Evolutionary conservation across 441 rosid species (phyloP).

Genomic region (Aquilaria agallochum): DNA sequence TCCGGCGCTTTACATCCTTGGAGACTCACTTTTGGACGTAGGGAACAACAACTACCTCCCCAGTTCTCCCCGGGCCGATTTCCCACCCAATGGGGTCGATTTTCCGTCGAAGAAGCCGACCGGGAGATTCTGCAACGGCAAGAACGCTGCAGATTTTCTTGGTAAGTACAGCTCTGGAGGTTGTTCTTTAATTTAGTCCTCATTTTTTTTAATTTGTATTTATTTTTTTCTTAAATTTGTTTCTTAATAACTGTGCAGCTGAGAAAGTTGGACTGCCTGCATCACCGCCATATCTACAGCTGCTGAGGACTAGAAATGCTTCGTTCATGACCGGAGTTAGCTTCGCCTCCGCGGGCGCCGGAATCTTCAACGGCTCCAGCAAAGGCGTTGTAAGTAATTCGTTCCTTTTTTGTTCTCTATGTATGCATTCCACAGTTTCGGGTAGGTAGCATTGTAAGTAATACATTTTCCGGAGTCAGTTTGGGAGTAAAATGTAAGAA

Average conservation of each 20-base stretch:
- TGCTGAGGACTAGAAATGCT: constrained; percentile 13
- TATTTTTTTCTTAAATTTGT: background rate
- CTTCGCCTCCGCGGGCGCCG: constrained; percentile 84
- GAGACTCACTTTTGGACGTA: constrained; percentile 51
- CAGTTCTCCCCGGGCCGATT: constrained; percentile 36
- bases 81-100: constrained; percentile 48
- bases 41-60: constrained; percentile 51
- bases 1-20: constrained; percentile 45
- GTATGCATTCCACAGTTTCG: background rate
- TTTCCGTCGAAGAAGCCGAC: constrained; percentile 39
- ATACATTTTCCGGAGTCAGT: no score
- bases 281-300: constrained; percentile 53
- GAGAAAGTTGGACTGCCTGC: constrained; percentile 56
- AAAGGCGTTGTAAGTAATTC: constrained; percentile 33
- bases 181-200: no score
- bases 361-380: constrained; percentile 52
- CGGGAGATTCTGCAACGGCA: constrained; percentile 65
- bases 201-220: background rate
- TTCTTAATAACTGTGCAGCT: constrained; percentile 34
- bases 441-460: no score
- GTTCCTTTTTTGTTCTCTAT: background rate
- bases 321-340: constrained; percentile 45
- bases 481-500: no score
- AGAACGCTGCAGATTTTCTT: constrained; percentile 64
- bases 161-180: constrained; percentile 27